phyloP scores from a whole-genome alignment of 2,329 filamentous ascomycete genomes.

The Ceratocystis lukuohia region DNA sequence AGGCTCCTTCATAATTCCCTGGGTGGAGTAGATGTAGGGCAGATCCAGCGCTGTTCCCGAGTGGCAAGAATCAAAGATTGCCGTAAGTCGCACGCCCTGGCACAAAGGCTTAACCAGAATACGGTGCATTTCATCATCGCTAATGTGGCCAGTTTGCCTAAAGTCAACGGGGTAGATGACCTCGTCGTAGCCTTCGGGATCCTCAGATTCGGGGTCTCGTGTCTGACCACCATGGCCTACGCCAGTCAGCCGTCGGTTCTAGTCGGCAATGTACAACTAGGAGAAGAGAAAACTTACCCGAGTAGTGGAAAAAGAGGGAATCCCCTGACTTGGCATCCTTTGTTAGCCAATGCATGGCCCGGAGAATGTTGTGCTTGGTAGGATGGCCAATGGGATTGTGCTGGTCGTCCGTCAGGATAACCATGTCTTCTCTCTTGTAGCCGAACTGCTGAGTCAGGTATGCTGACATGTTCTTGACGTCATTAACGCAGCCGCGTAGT shows the following conservation, averaged over 20 bases:
- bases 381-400: slow-evolving; percentile 96
- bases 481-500: slow-evolving; percentile 87
- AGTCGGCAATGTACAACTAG: background rate
- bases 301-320: slow-evolving; percentile 95
- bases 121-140: slow-evolving; percentile 70
- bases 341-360: slow-evolving; percentile 96
- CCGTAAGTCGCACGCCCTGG: slow-evolving; percentile 45
- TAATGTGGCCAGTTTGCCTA: slow-evolving; percentile 64
- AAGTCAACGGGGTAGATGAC: slow-evolving; percentile 78
- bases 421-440: slow-evolving; percentile 94
- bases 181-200: slow-evolving; percentile 70
- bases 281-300: slow-evolving; percentile 42
- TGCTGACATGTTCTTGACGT: slow-evolving; percentile 90
- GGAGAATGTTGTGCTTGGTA: slow-evolving; percentile 85
- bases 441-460: slow-evolving; percentile 82
- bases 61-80: slow-evolving; percentile 54
- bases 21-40: slow-evolving; percentile 56
- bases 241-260: background rate
- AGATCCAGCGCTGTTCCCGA: slow-evolving; percentile 53
- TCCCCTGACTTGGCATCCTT: slow-evolving; percentile 88
- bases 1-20: slow-evolving; percentile 54
- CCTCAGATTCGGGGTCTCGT: slow-evolving; percentile 63
- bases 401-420: slow-evolving; percentile 89
- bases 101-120: slow-evolving; percentile 51
- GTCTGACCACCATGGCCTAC: slow-evolving; percentile 69